Evolutionary conservation across 2,329 filamentous ascomycete genomes (phyloP).

Genomic region (Coniella lustricola): DNA sequence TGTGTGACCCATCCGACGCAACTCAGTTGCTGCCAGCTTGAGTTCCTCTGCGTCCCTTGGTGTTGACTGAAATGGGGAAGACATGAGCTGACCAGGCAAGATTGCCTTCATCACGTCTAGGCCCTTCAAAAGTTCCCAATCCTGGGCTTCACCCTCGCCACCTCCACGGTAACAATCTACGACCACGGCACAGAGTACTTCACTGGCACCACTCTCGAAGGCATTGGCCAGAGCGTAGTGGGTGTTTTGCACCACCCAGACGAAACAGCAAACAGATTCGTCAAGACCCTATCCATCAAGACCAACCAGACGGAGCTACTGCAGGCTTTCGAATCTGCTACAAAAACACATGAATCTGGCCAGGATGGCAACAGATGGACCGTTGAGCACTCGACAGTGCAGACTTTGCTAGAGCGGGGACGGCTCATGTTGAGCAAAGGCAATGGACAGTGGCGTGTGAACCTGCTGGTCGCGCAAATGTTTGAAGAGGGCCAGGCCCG

Average conservation of each 20-base stretch:
- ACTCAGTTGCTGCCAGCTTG: background rate
- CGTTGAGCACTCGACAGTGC: slow-evolving; percentile 10
- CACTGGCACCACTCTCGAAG: slow-evolving; percentile 39
- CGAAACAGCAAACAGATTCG: slow-evolving; percentile 44
- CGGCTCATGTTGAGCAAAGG: slow-evolving; percentile 20
- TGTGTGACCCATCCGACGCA: too few species aligned
- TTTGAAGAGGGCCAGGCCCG: slow-evolving; percentile 24
- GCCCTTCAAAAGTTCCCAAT: slow-evolving; percentile 18
- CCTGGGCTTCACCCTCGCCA: slow-evolving; percentile 25
- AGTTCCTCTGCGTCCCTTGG: background rate
- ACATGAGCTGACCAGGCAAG: background rate
- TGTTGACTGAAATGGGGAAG: background rate
- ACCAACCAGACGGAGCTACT: slow-evolving; percentile 14
- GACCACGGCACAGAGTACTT: slow-evolving; percentile 45
- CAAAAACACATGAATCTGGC: slow-evolving; percentile 2
- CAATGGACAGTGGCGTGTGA: slow-evolving; percentile 21
- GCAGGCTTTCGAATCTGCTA: slow-evolving; percentile 20
- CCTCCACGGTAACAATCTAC: slow-evolving; percentile 30
- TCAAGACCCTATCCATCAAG: slow-evolving; percentile 37
- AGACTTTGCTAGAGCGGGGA: slow-evolving; percentile 5
- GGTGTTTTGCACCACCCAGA: slow-evolving; percentile 41
- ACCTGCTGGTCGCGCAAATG: slow-evolving; percentile 25
- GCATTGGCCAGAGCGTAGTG: slow-evolving; percentile 40
- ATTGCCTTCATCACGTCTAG: background rate
- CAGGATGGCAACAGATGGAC: slow-evolving; percentile 18